These are phyloP conservation scores for Bathelium albidoporum DNA, from an alignment of 495 filamentous ascomycete species.

Conservation along the genomic window DNA sequence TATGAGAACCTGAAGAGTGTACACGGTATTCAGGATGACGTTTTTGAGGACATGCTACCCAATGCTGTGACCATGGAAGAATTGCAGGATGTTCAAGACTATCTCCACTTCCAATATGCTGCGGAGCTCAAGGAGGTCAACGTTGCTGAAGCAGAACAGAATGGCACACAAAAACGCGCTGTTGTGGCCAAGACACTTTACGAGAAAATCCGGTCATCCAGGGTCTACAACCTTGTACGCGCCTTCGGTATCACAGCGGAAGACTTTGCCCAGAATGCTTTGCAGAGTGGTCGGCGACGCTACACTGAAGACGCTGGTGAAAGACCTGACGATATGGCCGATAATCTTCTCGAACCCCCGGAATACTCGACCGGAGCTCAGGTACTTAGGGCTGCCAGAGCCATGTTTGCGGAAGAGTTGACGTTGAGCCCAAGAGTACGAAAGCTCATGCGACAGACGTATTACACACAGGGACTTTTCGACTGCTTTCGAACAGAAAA, in stretches of 20 bases:
- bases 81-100: slow-evolving; percentile 91
- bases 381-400: slow-evolving; percentile 66
- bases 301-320: slow-evolving; percentile 72
- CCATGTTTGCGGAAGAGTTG: slow-evolving; percentile 87
- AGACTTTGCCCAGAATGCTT: slow-evolving; percentile 72
- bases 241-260: slow-evolving; percentile 87
- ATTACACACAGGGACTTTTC: slow-evolving; percentile 70
- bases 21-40: slow-evolving; percentile 42
- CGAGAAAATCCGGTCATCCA: slow-evolving; percentile 70
- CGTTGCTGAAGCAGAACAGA: slow-evolving; percentile 34
- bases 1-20: slow-evolving; percentile 61
- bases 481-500: slow-evolving; percentile 89
- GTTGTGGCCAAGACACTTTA: slow-evolving; percentile 63
- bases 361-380: slow-evolving; percentile 69
- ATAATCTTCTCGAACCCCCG: slow-evolving; percentile 41
- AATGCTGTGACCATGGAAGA: slow-evolving; percentile 78
- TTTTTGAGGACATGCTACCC: slow-evolving; percentile 71
- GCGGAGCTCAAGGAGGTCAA: slow-evolving; percentile 66
- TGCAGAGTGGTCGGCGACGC: slow-evolving; percentile 56
- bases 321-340: slow-evolving; percentile 74
- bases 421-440: slow-evolving; percentile 81
- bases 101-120: slow-evolving; percentile 89
- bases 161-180: slow-evolving; percentile 65
- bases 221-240: slow-evolving; percentile 70
- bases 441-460: slow-evolving; percentile 68